These are phyloP conservation scores for Claviceps digitariae DNA, from an alignment of 2,329 filamentous ascomycete genomes.

Conservation along the genomic window DNA sequence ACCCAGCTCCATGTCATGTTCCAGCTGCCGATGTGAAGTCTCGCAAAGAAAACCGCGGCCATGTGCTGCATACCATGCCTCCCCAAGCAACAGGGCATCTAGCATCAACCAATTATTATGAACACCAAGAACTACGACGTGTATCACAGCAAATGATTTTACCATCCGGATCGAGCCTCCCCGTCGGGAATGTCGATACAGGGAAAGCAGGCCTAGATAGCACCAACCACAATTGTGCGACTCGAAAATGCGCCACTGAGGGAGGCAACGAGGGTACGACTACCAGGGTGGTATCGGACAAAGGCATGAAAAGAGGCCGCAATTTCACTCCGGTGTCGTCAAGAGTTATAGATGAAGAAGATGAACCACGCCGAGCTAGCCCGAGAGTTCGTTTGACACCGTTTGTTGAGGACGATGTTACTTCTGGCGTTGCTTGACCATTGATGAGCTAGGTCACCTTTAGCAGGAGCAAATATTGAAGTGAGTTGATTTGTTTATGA, in stretches of 20 bases:
- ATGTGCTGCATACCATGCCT: constrained; percentile 6
- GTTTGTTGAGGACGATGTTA: constrained; percentile 5
- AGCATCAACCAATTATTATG: constrained; percentile 5
- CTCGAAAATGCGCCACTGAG: neutral
- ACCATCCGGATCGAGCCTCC: constrained; percentile 12
- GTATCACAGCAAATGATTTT: constrained; percentile 26
- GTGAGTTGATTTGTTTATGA: too few relatives aligned
- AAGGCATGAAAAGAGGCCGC: constrained; percentile 30
- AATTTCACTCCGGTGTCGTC: constrained; percentile 32
- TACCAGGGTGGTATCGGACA: constrained; percentile 13
- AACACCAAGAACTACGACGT: constrained; percentile 24
- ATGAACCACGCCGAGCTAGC: constrained; percentile 25
- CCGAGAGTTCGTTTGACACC: constrained; percentile 12
- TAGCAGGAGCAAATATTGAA: neutral
- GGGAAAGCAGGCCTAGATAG: neutral
- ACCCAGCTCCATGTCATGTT: constrained; percentile 13
- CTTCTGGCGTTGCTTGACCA: neutral
- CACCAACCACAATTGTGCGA: neutral
- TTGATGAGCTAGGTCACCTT: neutral
- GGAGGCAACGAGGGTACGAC: neutral
- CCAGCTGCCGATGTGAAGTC: constrained; percentile 27
- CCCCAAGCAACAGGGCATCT: constrained; percentile 10
- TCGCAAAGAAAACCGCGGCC: constrained; percentile 28
- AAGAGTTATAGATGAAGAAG: constrained; percentile 34
- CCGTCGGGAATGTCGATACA: constrained; percentile 2